Percentiles rank a stretch among this genome's conserved stretches.
Evolutionary conservation across 2,329 filamentous ascomycete genomes (phyloP).

Genomic region (Drechslerella dactyloides): DNA sequence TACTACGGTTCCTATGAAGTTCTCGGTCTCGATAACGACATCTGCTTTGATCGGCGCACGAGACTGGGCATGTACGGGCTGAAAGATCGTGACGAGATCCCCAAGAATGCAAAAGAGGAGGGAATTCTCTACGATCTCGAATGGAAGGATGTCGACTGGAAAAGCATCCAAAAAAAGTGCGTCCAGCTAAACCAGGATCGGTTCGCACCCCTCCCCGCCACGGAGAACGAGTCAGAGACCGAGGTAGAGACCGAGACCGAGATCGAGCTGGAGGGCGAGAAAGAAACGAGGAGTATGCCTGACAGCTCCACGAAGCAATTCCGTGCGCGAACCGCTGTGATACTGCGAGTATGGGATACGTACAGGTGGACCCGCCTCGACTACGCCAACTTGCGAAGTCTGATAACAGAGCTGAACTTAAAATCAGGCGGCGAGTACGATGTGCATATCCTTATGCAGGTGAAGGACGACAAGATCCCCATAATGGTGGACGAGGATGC

Average conservation of each 20-base stretch:
- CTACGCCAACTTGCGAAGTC: constrained; percentile 78
- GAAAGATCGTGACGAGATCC: constrained; percentile 68
- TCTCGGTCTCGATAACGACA: constrained; percentile 77
- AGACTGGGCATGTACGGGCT: constrained; percentile 78
- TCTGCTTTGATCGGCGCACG: constrained; percentile 93
- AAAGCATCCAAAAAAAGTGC: constrained; percentile 64
- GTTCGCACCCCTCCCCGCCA: constrained; percentile 59
- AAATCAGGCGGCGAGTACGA: constrained; percentile 86
- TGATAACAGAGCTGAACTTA: constrained; percentile 81
- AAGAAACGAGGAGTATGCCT: constrained; percentile 24
- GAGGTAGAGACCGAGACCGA: constrained; percentile 13
- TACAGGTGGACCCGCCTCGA: constrained; percentile 81
- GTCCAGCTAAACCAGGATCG: constrained; percentile 70
- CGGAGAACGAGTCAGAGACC: neutral
- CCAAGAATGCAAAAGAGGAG: constrained; percentile 25
- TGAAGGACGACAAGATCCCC: constrained; percentile 76
- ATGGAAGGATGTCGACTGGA: constrained; percentile 66
- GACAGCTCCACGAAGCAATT: constrained; percentile 52
- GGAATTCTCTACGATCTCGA: constrained; percentile 60
- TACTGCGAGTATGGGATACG: constrained; percentile 82
- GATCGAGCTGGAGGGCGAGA: constrained; percentile 54
- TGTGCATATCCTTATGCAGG: constrained; percentile 82
- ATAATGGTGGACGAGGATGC: constrained; percentile 77
- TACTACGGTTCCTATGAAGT: constrained; percentile 86
- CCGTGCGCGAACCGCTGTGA: constrained; percentile 72